These are phyloP conservation scores for Lactarius hatsudake DNA, from an alignment of 768 basidiomycete species.

Conservation along the genomic window DNA sequence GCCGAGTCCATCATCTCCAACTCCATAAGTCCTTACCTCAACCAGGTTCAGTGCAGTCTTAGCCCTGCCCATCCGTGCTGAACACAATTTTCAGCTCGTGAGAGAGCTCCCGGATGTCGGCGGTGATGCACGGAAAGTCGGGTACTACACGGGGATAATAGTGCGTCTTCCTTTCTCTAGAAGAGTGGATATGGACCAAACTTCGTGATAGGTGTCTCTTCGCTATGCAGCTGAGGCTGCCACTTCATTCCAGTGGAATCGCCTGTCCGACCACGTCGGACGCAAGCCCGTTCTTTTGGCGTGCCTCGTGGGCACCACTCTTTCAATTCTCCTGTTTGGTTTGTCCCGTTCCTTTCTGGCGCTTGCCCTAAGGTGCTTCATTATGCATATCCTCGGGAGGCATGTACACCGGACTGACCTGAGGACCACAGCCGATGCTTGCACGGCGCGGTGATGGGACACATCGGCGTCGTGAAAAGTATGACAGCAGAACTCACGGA, in stretches of 20 bases:
- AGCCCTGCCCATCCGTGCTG: background rate
- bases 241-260: background rate
- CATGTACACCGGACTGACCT: background rate
- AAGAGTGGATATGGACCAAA: background rate
- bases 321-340: background rate
- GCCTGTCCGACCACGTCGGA: background rate
- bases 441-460: background rate
- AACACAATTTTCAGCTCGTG: background rate
- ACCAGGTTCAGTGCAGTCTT: background rate
- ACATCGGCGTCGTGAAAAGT: background rate
- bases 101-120: too few species aligned
- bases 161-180: background rate
- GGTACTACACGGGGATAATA: background rate
- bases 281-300: background rate
- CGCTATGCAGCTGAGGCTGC: background rate
- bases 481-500: background rate
- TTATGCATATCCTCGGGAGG: background rate
- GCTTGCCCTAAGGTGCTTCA: background rate
- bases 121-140: too few species aligned
- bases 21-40: background rate
- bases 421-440: background rate
- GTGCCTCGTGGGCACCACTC: background rate
- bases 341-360: background rate
- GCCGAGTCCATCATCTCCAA: background rate
- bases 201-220: background rate